Base-by-base conservation (phyloP, 2,329 filamentous ascomycete genomes). In the Aspergillus pseudoterreus region DNA sequence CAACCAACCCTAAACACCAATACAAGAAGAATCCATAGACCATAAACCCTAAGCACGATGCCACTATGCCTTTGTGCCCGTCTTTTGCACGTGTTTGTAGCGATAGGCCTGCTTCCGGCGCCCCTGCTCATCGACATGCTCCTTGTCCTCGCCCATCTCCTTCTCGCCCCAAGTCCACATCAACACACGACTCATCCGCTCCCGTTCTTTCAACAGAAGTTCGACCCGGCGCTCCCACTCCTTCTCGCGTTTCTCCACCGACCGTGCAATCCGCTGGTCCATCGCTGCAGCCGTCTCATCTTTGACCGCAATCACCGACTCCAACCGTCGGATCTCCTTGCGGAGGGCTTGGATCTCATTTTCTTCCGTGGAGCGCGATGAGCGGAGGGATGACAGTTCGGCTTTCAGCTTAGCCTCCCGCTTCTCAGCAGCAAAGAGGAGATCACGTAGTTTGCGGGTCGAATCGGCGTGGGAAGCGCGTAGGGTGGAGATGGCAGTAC, bases 201-300 rank as follows among this genome's bases (percentile, higher is more conserved):
- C 71, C 9, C 71, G 62, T 38, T 75, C 73, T 50, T 66, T 68
- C 10, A 75, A 66, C 6, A 75, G 56, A 11, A 72, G 53, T 44
- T 75, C 67, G 2, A 74, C 62, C 4, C 73, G 68, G 0, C 67
- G 62, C 51, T 73, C 66, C 73, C 73, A 76, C 48, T 72, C 71
- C 21, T 67, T 66, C 57, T 76, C 73, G 32, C 72, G 66, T 55
- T 71, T 72, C 44, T 74, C 70, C 12, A 74, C 64, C 0, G 71
- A 71, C 43, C 64, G 60, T 9, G 70, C 67, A 47, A 76, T 71
- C 35, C 69, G 67, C 49, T 65, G 57, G 53, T 75, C 73, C 15
- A 75, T 47, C 3, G 68, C 71, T 0, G 62, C 63, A 14, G 71
- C 63, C 2, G 71, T 64, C 42, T 72, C 70, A n/a, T 74, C 70